Conservation (phyloP, 2,329 filamentous ascomycete genomes). For the Scorias spongiosa region DNA sequence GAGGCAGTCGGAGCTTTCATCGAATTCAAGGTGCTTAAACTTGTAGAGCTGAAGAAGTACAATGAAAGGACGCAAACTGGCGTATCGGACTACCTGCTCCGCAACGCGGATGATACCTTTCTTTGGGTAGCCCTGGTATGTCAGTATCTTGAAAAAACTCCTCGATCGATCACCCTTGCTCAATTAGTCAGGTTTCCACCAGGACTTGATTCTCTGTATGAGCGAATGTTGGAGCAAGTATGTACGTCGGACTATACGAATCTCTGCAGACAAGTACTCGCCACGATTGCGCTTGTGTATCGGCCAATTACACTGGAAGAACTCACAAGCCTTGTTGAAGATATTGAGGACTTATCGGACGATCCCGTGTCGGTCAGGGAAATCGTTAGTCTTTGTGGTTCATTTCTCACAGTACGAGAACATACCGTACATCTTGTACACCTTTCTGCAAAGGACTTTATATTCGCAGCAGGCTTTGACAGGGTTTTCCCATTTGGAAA, state of each 20-base stretch:
- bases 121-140: slow-evolving; percentile 31
- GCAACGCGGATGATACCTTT: slow-evolving; percentile 26
- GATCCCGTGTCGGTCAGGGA: no score
- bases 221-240: slow-evolving; percentile 24
- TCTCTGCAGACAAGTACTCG: slow-evolving; percentile 25
- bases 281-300: slow-evolving; percentile 6
- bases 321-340: no score
- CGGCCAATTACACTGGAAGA: slow-evolving; percentile 22
- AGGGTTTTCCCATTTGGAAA: slow-evolving; percentile 16
- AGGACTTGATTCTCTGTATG: slow-evolving; percentile 24
- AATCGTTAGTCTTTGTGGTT: slow-evolving; percentile 24
- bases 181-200: no score
- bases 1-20: slow-evolving; percentile 26
- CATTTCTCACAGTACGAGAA: slow-evolving; percentile 23
- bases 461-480: slow-evolving; percentile 9
- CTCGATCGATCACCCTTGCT: no score
- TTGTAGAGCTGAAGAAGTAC: slow-evolving; percentile 8
- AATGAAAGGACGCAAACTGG: no score
- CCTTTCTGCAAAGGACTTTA: slow-evolving; percentile 30
- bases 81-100: slow-evolving; percentile 14
- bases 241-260: slow-evolving; percentile 13
- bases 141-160: slow-evolving; percentile 15
- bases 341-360: no score
- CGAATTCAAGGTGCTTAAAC: slow-evolving; percentile 15
- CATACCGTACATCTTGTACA: slow-evolving; percentile 24